These are phyloP conservation scores for Dysphania ambrosioides DNA, from an alignment of 148 eudicot genomes.

Conservation along the genomic window DNA sequence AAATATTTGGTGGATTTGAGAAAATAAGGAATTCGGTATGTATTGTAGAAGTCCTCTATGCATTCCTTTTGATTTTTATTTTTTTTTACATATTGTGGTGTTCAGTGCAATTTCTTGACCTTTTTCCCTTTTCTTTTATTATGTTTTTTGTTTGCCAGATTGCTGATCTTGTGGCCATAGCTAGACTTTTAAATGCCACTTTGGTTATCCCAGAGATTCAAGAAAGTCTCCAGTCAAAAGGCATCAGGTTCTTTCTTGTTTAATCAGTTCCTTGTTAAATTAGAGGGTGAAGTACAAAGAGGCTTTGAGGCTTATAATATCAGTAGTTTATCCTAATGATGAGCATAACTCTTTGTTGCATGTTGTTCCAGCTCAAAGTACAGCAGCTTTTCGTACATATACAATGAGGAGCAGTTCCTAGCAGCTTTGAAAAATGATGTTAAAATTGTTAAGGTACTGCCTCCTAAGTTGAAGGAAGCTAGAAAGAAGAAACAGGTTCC, in stretches of 20 bases:
- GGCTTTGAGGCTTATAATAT: conserved; percentile 3
- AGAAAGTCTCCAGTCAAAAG: conserved; percentile 67
- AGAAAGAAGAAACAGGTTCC: conserved; percentile 63
- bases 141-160: conserved; percentile 53
- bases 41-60: conserved; percentile 20
- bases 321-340: conserved; percentile 15
- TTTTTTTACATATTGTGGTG: not conserved
- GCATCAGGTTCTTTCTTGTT: conserved; percentile 62
- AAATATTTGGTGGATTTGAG: conserved; percentile 90
- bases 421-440: conserved; percentile 73
- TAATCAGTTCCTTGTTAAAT: conserved; percentile 10
- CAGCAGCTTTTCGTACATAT: conserved; percentile 81
- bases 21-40: conserved; percentile 75
- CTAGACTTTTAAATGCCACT: conserved; percentile 94
- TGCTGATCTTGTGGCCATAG: conserved; percentile 80
- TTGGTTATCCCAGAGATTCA: conserved; percentile 95
- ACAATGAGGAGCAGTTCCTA: conserved; percentile 80
- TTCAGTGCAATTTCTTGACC: not conserved
- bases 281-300: conserved; percentile 5
- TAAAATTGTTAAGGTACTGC: conserved; percentile 60
- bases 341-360: conserved; percentile 19
- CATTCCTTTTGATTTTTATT: not conserved
- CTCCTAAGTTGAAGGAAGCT: conserved; percentile 63
- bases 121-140: not conserved
- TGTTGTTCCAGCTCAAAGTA: conserved; percentile 65